Conservation (phyloP, 2,329 filamentous ascomycete species). For the Chrysoporthe deuterocubensis region DNA sequence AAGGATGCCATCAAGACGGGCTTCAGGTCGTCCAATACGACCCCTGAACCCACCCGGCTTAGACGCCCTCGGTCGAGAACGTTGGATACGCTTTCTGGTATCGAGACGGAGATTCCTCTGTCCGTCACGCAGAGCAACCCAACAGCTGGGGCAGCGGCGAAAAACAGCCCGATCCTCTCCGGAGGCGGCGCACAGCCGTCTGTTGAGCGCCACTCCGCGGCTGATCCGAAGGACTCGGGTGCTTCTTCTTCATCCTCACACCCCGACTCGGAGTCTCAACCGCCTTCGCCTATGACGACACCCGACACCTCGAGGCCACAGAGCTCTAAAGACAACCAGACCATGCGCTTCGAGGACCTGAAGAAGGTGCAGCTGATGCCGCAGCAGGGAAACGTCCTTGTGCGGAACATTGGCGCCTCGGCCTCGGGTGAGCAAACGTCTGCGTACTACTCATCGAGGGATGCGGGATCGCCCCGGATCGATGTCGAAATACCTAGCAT, state of each 20-base stretch:
- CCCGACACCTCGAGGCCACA: slow-evolving; percentile 50
- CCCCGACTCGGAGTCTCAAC: slow-evolving; percentile 43
- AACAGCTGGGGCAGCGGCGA: not conserved
- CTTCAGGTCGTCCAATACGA: slow-evolving; percentile 18
- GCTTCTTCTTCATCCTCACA: slow-evolving; percentile 48
- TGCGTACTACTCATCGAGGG: not conserved
- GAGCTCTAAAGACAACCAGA: slow-evolving; percentile 40
- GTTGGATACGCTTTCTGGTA: slow-evolving; percentile 22
- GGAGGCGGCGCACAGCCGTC: not conserved
- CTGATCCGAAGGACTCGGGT: slow-evolving; percentile 40
- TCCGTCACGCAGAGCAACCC: slow-evolving; percentile 7
- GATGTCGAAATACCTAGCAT: slow-evolving; percentile 18
- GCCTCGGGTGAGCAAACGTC: not conserved
- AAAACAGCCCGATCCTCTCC: not conserved
- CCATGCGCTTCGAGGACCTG: slow-evolving; percentile 31
- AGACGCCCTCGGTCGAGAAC: slow-evolving; percentile 18
- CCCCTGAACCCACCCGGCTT: not conserved
- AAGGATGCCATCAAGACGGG: slow-evolving; percentile 30
- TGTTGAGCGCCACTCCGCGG: slow-evolving; percentile 20
- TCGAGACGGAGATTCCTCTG: slow-evolving; percentile 10
- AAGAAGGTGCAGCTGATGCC: slow-evolving; percentile 9
- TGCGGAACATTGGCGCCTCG: not conserved
- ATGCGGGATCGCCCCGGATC: slow-evolving; percentile 14
- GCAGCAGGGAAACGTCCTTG: slow-evolving; percentile 6
- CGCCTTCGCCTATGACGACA: slow-evolving; percentile 44